Conservation (phyloP, 202 grass and related monocot genomes). For the Hordeum pubiflorum region DNA sequence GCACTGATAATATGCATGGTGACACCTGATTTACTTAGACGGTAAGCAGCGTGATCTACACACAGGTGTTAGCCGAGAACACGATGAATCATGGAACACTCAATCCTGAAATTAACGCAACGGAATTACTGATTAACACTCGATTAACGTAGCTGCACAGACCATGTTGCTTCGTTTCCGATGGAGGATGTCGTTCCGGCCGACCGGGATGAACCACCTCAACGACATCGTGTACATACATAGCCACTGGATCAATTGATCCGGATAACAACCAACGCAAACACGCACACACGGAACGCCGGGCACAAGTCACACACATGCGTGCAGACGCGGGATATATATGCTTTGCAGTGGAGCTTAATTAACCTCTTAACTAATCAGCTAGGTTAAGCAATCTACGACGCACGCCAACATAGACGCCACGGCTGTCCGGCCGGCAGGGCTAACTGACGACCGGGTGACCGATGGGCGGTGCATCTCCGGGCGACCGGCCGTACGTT, state of each 20-base stretch:
- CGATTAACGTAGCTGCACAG: not conserved
- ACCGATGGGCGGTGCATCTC: not conserved
- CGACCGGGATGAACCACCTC: not conserved
- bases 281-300: not conserved
- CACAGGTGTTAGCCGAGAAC: not conserved
- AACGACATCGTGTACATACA: not conserved
- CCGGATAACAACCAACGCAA: not conserved
- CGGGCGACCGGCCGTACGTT: not conserved
- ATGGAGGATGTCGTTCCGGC: not conserved
- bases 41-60: not conserved
- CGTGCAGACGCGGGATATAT: not conserved
- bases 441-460: not conserved
- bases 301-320: not conserved
- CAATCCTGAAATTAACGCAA: not conserved
- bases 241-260: too few species aligned
- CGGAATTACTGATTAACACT: not conserved
- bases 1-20: too few species aligned
- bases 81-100: too few species aligned
- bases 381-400: not conserved
- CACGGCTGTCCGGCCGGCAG: not conserved
- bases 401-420: not conserved
- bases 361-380: not conserved
- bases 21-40: too few species aligned
- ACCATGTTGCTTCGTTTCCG: not conserved
- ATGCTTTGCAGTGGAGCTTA: not conserved